Conservation (phyloP, 208 protist species). For the Naegleria fowleri region DNA sequence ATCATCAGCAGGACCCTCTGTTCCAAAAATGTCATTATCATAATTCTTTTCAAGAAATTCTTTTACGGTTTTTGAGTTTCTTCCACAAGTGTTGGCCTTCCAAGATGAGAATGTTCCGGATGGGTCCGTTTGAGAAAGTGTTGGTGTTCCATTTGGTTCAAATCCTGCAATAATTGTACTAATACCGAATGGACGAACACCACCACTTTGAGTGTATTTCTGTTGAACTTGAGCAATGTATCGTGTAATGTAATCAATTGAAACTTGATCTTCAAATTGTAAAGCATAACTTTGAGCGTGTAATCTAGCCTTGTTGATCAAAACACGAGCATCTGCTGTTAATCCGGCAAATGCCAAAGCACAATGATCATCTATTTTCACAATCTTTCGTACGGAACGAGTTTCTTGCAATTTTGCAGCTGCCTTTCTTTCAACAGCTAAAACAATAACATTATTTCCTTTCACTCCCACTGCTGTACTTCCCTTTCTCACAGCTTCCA, state of each 20-base stretch:
- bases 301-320: constrained; percentile 94
- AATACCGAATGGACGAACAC: constrained; percentile 98
- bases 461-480: constrained; percentile 80
- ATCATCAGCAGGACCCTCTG: constrained; percentile 33
- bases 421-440: constrained; percentile 97
- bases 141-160: constrained; percentile 87
- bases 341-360: constrained; percentile 95
- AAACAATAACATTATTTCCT: constrained; percentile 78
- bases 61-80: constrained; percentile 93
- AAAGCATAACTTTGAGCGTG: constrained; percentile 98
- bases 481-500: constrained; percentile 98
- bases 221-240: constrained; percentile 96
- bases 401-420: constrained; percentile 97
- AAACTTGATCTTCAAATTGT: constrained; percentile 94
- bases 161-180: constrained; percentile 97
- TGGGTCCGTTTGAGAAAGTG: constrained; percentile 87
- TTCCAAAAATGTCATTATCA: constrained; percentile 61
- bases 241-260: constrained; percentile 94
- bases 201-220: constrained; percentile 93
- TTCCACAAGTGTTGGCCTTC: constrained; percentile 79
- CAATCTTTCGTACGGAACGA: constrained; percentile 97
- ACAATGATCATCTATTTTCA: constrained; percentile 95
- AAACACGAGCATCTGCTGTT: constrained; percentile 96
- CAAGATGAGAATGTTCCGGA: constrained; percentile 77
- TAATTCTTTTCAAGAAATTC: constrained; percentile 99